These are phyloP conservation scores for Anaeromyces robustus DNA, from an alignment of 192 early-diverging fungal genomes.

Conservation along the genomic window DNA sequence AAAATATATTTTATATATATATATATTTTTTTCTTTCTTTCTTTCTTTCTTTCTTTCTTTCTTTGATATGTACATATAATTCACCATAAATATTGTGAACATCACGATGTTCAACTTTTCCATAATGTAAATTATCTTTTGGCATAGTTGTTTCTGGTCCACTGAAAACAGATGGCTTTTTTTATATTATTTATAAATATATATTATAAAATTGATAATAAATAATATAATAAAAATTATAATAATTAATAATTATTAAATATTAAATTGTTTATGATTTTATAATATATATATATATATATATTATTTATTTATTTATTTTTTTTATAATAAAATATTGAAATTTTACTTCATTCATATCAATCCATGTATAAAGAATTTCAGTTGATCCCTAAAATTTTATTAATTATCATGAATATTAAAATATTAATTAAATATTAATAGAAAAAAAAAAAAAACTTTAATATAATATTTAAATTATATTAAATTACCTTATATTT, in stretches of 20 bases:
- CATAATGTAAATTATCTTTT: conserved; percentile 80
- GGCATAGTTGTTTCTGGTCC: conserved; percentile 95
- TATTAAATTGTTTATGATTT: too few relatives aligned
- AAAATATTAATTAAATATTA: not conserved
- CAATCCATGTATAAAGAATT: conserved; percentile 86
- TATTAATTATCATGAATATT: too few relatives aligned
- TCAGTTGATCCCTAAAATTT: conserved; percentile 47
- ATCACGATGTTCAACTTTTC: conserved; percentile 80
- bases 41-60: too few relatives aligned
- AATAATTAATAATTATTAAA: not conserved
- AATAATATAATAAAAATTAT: conserved; percentile 9
- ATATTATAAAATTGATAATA: too few relatives aligned
- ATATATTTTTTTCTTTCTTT: too few relatives aligned
- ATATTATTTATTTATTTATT: too few relatives aligned
- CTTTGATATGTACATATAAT: conserved; percentile 37
- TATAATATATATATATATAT: too few relatives aligned
- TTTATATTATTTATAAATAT: too few relatives aligned
- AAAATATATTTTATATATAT: too few relatives aligned
- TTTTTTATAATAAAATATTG: not conserved
- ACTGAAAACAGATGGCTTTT: conserved; percentile 80
- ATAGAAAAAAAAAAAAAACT: not conserved
- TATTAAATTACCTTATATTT: conserved; percentile 36
- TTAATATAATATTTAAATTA: not conserved
- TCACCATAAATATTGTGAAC: conserved; percentile 90
- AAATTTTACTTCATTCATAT: conserved; percentile 77